A percentile compares a stretch with the other conserved stretches of the same genome.
Conservation (phyloP, 169 alveolate species). For the Cyclospora cayetanensis region DNA sequence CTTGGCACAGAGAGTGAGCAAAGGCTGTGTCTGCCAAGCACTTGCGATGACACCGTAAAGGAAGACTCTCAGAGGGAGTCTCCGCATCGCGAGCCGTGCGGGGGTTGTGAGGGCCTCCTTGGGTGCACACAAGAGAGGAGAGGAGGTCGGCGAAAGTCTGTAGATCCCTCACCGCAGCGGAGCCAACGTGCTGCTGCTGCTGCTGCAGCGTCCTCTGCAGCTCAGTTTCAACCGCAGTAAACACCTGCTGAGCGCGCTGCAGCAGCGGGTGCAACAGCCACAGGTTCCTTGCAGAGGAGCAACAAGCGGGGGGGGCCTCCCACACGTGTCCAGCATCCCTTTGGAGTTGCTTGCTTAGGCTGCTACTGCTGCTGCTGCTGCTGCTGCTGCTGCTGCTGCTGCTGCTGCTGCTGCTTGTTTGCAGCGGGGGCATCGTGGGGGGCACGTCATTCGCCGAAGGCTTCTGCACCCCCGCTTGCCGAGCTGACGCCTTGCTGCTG, state of each 20-base stretch:
- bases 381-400: neutral
- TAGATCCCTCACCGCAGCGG: conserved; percentile 44
- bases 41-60: no score
- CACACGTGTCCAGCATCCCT: no score
- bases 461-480: no score
- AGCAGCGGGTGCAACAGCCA: conserved; percentile 67
- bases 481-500: no score
- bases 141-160: conserved; percentile 52
- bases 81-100: no score
- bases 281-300: conserved; percentile 33
- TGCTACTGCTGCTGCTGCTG: neutral
- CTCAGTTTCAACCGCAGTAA: conserved; percentile 47
- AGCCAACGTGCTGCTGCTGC: conserved; percentile 44
- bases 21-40: no score
- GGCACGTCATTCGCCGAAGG: no score
- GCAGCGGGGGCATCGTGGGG: no score
- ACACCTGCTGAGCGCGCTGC: conserved; percentile 41
- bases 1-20: no score
- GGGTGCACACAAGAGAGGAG: conserved; percentile 41
- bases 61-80: no score
- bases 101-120: conserved; percentile 18
- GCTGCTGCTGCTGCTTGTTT: neutral
- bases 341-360: conserved; percentile 3
- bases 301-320: neutral
- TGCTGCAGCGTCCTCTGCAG: conserved; percentile 49